Conservation (phyloP, 78 protist species). For the Bigelowiella natans region DNA sequence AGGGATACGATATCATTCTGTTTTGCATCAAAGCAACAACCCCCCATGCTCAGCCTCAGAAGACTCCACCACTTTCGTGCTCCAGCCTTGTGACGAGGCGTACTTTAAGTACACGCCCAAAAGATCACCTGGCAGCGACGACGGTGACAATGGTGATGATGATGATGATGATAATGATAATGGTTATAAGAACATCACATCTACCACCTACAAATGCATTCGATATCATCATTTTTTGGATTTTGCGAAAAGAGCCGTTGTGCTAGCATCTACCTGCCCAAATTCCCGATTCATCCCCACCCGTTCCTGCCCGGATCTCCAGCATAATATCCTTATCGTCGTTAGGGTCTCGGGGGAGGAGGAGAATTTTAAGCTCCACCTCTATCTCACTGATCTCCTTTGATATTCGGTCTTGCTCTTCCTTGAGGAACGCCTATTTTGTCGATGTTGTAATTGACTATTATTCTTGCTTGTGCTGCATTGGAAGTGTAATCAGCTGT, state of each 20-base stretch:
- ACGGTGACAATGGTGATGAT: no score
- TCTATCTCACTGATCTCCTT: not conserved
- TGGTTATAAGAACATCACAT: no score
- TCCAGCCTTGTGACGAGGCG: slow-evolving; percentile 7
- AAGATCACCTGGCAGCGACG: slow-evolving; percentile 10
- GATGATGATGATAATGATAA: no score
- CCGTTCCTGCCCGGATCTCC: slow-evolving; percentile 36
- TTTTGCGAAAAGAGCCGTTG: no score
- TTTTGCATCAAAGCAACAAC: no score
- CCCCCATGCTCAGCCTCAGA: not conserved
- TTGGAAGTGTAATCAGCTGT: no score
- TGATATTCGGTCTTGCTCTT: not conserved
- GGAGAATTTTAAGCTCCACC: slow-evolving; percentile 5
- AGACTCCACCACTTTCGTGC: not conserved
- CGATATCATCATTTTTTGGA: no score
- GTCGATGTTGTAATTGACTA: no score
- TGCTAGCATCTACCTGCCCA: no score
- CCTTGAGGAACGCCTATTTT: not conserved
- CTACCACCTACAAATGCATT: no score
- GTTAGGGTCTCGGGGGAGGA: slow-evolving; percentile 29
- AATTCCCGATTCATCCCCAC: slow-evolving; percentile 33
- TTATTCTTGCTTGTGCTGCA: no score
- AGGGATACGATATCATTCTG: no score
- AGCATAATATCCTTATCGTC: slow-evolving; percentile 29
- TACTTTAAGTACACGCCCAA: slow-evolving; percentile 6